Base-by-base conservation (phyloP, 805 yeast genomes). In the Diddensiella transvaalensis region DNA sequence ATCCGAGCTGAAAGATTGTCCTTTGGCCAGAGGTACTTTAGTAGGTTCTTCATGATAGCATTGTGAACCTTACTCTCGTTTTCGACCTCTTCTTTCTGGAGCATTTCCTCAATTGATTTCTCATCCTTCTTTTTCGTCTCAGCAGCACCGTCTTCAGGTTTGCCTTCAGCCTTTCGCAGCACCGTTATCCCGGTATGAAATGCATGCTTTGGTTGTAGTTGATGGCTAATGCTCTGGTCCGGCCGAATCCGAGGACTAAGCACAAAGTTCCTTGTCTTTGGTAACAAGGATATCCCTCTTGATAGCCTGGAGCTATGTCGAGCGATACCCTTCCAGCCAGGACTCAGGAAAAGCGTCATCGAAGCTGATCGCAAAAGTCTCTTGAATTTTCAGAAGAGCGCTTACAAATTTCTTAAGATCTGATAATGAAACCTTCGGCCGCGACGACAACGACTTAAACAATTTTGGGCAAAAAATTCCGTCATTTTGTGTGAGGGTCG, bases 1-100 rank as follows among this genome's bases (percentile, higher is more conserved):
- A 78, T 57, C 62, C 81, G 85, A 50, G 67, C 76, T 63, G 52
- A 36, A 23, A 55, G 32, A 39, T 60, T 60, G 51, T 56, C 54
- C 46, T 66, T 64, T 38, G 71, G 71, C 71, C 71, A 67, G 41
- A 67, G 50, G 51, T 67, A 66, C 42, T 57, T 56, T 32, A 61
- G 35, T 40, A 67, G 46, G 33, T 59, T 55, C 18, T 46, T 40
- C 24, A 66, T 22, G 29, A 66, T 64, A 22, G 47, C 46, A 17
- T 51, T 45, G 33, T 59, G 54, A 11, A 53, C 17, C 10, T 15
- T 38, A 11, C 40, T 22, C 32, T 48, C 55, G 13, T 37, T 44
- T 22, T 21, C 40, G 22, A 39, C 35, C 3, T 37, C 42, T 17
- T 37, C 40, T 37, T 52, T 47, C 22, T 38, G 42, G 22, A 46